Base-by-base conservation (phyloP, 129 eudicot genomes). In the Artemisia argyi region DNA sequence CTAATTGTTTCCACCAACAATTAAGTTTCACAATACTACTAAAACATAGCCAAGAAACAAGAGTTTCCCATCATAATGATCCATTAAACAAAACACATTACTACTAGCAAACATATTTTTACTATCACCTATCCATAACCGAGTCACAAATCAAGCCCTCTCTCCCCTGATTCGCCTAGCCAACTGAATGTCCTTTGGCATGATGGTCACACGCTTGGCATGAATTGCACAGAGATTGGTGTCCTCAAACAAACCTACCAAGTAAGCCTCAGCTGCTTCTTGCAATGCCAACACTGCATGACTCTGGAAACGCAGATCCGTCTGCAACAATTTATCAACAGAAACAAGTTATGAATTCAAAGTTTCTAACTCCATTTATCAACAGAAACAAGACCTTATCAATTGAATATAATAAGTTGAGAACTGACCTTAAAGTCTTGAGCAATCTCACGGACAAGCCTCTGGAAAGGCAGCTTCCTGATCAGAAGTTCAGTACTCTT, bases 401-500 rank as follows among this genome's bases (percentile, higher is more conserved):
- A 18, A 3, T 2, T 1, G 44, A 39, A 6, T 39, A 39, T 32
- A 32, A 5, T 32, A 39, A 39, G 11, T 7, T 8, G 46, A 39
- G 46, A 42, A 20, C n/a, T 12, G 10, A 76, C 85, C 83, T 84
- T 84, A 14, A 81, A 82, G 30, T 85, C 86, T 59, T 85, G 86
- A 0, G 86, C 85, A 18, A 82, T 83, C 15, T 85, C 85, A 61
- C 85, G 85, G 42, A 87, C 90, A 49, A 87, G 87, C 78, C 94
- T 84, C 81, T 87, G 89, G 84, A 87, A 87, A 0, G 93, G 93
- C 0, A 87, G 80, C 72, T 87, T 87, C 93, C 93, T 87, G 80
- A 87, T 87, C 76, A 87, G 48, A 47, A 84, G 87, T 70, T 87
- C 93, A 2, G 85, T 86, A 56, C 85, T 85, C 78, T 82, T 85